These are phyloP conservation scores for Paramecium bursaria DNA, from an alignment of 73 alveolate species.

Conservation along the genomic window DNA sequence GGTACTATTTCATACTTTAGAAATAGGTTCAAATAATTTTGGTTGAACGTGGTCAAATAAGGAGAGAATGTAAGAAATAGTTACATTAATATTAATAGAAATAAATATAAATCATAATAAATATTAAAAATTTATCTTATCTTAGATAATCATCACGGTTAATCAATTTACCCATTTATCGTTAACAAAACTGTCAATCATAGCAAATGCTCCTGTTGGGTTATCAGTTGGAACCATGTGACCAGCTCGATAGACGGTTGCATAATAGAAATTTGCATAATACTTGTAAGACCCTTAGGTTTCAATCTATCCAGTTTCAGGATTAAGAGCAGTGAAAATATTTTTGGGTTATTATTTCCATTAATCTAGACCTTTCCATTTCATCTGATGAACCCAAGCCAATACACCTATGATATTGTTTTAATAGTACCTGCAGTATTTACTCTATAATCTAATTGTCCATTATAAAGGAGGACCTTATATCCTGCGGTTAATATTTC, in stretches of 20 bases:
- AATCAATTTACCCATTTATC: slow-evolving; percentile 58
- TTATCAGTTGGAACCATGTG: slow-evolving; percentile 96
- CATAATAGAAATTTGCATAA: slow-evolving; percentile 21
- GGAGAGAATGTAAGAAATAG: too few relatives aligned
- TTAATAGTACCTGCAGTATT: slow-evolving; percentile 34
- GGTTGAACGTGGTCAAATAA: too few relatives aligned
- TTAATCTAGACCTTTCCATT: slow-evolving; percentile 67
- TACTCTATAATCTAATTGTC: slow-evolving; percentile 9
- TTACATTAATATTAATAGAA: too few relatives aligned
- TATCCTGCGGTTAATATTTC: neutral
- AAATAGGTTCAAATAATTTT: too few relatives aligned
- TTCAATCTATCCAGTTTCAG: slow-evolving; percentile 55
- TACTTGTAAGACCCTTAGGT: neutral
- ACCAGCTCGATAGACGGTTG: slow-evolving; percentile 84
- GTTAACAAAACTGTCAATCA: slow-evolving; percentile 78
- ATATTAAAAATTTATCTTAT: too few relatives aligned
- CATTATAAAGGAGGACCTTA: slow-evolving; percentile 40
- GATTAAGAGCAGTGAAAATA: slow-evolving; percentile 68
- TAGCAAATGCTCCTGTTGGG: slow-evolving; percentile 79
- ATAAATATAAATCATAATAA: too few relatives aligned
- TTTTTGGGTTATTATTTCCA: slow-evolving; percentile 64
- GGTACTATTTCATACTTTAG: too few relatives aligned
- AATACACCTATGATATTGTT: too few relatives aligned
- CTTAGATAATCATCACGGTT: too few relatives aligned
- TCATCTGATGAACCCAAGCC: too few relatives aligned